phyloP scores from a whole-genome alignment of 495 filamentous ascomycete species.

The Talaromyces liani region DNA sequence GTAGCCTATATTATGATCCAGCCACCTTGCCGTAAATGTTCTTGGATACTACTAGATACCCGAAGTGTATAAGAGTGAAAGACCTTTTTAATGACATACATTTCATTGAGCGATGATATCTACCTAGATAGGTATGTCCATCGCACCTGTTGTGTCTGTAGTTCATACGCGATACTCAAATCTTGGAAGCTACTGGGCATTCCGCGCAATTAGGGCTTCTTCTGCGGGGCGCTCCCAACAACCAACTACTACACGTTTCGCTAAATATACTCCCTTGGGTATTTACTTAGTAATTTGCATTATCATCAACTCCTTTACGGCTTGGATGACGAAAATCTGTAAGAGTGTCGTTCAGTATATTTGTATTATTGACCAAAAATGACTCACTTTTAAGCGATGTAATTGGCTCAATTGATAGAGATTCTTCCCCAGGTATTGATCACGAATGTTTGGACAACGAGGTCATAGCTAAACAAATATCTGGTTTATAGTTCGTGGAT shows the following conservation, averaged over 20 bases:
- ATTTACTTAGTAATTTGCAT: too few species aligned
- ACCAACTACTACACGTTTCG: too few species aligned
- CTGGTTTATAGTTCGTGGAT: too few species aligned
- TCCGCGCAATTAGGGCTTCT: too few species aligned
- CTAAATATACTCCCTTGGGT: too few species aligned
- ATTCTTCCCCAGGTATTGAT: neutral
- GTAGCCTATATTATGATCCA: neutral
- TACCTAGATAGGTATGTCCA: too few species aligned
- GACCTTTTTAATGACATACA: too few species aligned
- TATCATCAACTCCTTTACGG: too few species aligned
- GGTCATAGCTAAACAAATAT: neutral
- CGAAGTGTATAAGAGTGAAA: neutral
- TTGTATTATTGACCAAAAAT: slow-evolving; percentile 8
- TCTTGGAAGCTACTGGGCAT: too few species aligned
- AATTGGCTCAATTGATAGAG: neutral
- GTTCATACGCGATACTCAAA: too few species aligned
- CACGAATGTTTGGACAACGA: neutral
- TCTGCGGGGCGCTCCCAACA: too few species aligned
- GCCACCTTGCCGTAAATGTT: neutral
- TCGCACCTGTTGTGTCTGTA: too few species aligned
- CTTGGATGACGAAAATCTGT: neutral
- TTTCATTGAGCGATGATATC: neutral
- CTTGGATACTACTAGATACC: neutral
- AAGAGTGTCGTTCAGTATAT: neutral
- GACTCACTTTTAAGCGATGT: neutral